Evolutionary conservation across 2,329 filamentous ascomycete species (phyloP).

Genomic region (Phaeosphaeriaceae sp.): DNA sequence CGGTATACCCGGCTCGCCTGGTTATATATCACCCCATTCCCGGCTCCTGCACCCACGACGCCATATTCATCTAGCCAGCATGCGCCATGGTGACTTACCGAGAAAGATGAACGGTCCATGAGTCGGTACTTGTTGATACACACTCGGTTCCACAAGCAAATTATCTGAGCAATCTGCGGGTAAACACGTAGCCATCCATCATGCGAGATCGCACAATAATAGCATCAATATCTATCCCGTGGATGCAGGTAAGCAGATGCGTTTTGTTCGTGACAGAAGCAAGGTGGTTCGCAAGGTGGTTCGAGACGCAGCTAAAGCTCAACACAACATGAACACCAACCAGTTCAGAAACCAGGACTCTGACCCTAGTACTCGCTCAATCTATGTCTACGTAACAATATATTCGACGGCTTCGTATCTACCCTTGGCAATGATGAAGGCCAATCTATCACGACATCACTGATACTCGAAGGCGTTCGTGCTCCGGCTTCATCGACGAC

Average conservation of each 20-base stretch:
- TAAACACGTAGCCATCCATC: conserved; percentile 26
- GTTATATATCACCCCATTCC: not conserved
- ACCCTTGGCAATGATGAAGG: conserved; percentile 8
- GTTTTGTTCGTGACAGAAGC: not conserved
- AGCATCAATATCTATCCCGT: conserved; percentile 14
- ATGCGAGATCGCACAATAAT: conserved; percentile 27
- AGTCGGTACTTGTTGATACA: not conserved
- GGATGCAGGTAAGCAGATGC: conserved; percentile 10
- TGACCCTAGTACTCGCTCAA: conserved; percentile 4
- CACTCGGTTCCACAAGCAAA: conserved; percentile 15
- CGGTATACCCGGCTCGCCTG: conserved; percentile 4
- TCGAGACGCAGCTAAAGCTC: not conserved
- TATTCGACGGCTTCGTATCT: conserved; percentile 16
- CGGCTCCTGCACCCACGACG: not conserved
- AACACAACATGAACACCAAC: not conserved
- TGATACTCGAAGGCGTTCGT: conserved; percentile 1
- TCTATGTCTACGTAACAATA: conserved; percentile 12
- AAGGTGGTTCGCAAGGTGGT: not conserved
- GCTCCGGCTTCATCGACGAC: not conserved
- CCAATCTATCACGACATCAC: conserved; percentile 8
- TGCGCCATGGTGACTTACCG: conserved; percentile 1
- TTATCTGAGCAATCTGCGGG: conserved; percentile 31
- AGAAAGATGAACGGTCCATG: not conserved
- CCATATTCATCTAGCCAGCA: conserved; percentile 10
- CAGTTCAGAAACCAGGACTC: too few species aligned